A percentile compares a stretch with the other conserved stretches of the same genome.
These are phyloP conservation scores for Calonectria pseudoturangicola DNA, from an alignment of 2,329 filamentous ascomycete genomes.

Conservation along the genomic window DNA sequence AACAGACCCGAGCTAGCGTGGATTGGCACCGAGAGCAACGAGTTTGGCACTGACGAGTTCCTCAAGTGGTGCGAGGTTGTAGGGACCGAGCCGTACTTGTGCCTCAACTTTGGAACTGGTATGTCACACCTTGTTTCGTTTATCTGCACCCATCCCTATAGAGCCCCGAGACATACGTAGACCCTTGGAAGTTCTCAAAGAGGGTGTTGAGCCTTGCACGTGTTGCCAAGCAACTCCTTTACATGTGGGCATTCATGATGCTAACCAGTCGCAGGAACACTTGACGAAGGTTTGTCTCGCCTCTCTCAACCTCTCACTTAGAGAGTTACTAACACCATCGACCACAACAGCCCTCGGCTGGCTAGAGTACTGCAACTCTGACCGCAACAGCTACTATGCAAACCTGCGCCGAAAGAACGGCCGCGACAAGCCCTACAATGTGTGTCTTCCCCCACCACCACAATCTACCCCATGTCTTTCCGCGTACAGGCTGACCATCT, in stretches of 20 bases:
- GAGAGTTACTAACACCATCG: not conserved
- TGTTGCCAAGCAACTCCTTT: not conserved
- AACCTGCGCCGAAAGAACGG: constrained; percentile 87
- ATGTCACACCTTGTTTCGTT: constrained; percentile 30
- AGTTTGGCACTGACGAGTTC: constrained; percentile 91
- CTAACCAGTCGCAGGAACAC: constrained; percentile 59
- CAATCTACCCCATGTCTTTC: not conserved
- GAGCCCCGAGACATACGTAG: not conserved
- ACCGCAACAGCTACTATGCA: constrained; percentile 86
- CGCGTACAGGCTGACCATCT: not conserved
- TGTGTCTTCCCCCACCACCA: constrained; percentile 18
- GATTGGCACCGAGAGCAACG: constrained; percentile 84
- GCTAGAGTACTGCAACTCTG: constrained; percentile 91
- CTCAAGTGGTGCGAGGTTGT: constrained; percentile 86
- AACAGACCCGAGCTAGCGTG: constrained; percentile 82
- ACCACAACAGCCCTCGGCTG: constrained; percentile 75
- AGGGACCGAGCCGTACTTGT: constrained; percentile 85
- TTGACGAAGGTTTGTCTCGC: constrained; percentile 57
- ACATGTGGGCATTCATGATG: constrained; percentile 7
- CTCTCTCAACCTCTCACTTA: not conserved
- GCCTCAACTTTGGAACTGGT: constrained; percentile 88
- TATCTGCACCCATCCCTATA: not conserved
- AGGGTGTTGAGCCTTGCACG: not conserved
- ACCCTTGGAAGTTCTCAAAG: not conserved
- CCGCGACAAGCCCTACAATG: constrained; percentile 83